Evolutionary conservation across 2,329 filamentous ascomycete species (phyloP).

Genomic region (Fusarium tanahbumbuense): DNA sequence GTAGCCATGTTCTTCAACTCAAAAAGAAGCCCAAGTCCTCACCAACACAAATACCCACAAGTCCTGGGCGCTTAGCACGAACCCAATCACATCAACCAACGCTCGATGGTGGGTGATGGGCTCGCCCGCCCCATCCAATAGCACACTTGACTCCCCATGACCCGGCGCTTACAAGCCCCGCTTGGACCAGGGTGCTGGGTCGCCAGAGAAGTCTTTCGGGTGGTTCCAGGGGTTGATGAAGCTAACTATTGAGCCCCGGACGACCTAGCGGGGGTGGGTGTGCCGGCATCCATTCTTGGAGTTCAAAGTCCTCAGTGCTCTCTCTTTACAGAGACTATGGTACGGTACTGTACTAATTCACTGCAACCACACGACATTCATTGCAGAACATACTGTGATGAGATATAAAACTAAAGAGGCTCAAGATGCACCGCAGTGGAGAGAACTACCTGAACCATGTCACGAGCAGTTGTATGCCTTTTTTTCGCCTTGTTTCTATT

Average conservation of each 20-base stretch:
- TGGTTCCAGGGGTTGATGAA: conserved; percentile 12
- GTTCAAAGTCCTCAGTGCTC: not conserved
- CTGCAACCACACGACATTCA: conserved; percentile 7
- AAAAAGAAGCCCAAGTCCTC: conserved; percentile 30
- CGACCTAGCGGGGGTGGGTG: conserved; percentile 11
- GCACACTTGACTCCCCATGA: conserved; percentile 23
- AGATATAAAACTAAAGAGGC: not conserved
- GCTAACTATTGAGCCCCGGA: not conserved
- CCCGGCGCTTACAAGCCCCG: conserved; percentile 51
- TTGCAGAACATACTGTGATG: not conserved
- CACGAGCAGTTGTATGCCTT: conserved; percentile 4
- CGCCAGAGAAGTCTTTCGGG: conserved; percentile 28
- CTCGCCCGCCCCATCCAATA: conserved; percentile 47
- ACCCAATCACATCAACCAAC: conserved; percentile 49
- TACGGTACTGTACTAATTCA: not conserved
- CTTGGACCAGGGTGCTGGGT: conserved; percentile 47
- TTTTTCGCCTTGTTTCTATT: conserved; percentile 18
- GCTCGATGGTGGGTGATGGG: conserved; percentile 50
- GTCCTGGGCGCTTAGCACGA: conserved; percentile 50
- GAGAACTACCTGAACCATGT: conserved; percentile 2
- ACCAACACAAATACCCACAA: conserved; percentile 42
- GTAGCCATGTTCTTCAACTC: conserved; percentile 29
- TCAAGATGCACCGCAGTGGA: not conserved
- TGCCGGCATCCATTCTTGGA: conserved; percentile 26
- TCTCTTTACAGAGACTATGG: not conserved